phyloP scores from a whole-genome alignment of 257 asterid genomes.

The Asclepias syriaca region DNA sequence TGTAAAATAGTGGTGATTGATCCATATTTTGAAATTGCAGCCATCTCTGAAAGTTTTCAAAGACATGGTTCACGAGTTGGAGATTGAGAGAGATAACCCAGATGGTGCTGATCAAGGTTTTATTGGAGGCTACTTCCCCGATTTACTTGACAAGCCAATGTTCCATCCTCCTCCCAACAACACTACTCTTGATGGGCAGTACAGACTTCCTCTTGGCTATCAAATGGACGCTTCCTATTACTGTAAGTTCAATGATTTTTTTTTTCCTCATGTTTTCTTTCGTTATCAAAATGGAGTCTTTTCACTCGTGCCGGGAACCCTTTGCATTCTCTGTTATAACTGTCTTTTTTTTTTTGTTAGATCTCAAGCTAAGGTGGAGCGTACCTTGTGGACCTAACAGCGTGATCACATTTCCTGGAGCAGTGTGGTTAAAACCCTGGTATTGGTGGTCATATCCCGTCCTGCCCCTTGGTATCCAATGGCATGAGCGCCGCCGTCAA shows the following conservation, averaged over 20 bases:
- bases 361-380: slow-evolving; percentile 78
- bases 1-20: background rate
- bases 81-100: slow-evolving; percentile 55
- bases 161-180: slow-evolving; percentile 65
- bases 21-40: slow-evolving; percentile 32
- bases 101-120: slow-evolving; percentile 98
- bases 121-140: slow-evolving; percentile 64
- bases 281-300: background rate
- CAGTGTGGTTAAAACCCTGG: slow-evolving; percentile 92
- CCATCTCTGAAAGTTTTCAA: slow-evolving; percentile 67
- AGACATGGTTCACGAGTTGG: slow-evolving; percentile 73
- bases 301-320: background rate
- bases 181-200: slow-evolving; percentile 61
- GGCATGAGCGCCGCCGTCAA: slow-evolving; percentile 70
- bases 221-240: slow-evolving; percentile 98
- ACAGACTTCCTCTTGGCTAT: slow-evolving; percentile 83
- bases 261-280: too few relatives aligned
- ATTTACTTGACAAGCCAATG: slow-evolving; percentile 63
- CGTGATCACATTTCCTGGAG: slow-evolving; percentile 85
- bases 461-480: slow-evolving; percentile 75
- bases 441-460: slow-evolving; percentile 99
- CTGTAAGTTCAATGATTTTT: slow-evolving; percentile 39
- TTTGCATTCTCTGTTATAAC: background rate
- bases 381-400: slow-evolving; percentile 94
- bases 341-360: slow-evolving; percentile 22